Percentiles rank a stretch among this genome's conserved stretches.
Conservation (phyloP, 495 filamentous ascomycete species). For the Trichoderma asperelloides region DNA sequence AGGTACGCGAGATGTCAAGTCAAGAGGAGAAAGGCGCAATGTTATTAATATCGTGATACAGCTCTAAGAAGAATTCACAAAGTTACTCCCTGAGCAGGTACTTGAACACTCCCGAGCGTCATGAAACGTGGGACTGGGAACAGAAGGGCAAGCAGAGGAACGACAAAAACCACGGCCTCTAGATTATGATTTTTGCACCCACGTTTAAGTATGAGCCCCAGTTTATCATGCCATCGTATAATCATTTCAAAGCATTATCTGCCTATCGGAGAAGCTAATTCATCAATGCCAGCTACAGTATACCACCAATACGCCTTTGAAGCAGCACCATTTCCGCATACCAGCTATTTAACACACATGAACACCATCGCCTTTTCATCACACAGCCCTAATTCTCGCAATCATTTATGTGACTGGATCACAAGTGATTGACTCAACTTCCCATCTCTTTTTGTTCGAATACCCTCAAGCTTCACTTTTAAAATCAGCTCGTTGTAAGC, state of each 20-base stretch:
- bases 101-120: background rate
- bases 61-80: background rate
- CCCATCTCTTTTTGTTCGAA: background rate
- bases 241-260: background rate
- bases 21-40: background rate
- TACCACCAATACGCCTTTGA: background rate
- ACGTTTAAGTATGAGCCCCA: background rate
- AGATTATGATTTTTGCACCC: too few species aligned
- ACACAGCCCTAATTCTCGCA: background rate
- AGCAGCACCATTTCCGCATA: background rate
- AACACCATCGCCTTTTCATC: background rate
- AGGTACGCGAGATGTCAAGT: background rate
- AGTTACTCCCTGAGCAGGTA: background rate
- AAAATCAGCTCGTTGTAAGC: slow-evolving; percentile 1
- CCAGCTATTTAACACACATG: background rate
- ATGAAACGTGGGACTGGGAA: background rate
- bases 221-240: background rate
- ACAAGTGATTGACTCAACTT: too few species aligned
- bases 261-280: background rate
- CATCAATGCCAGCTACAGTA: background rate
- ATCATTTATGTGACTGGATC: background rate
- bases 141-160: background rate
- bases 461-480: background rate
- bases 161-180: too few species aligned
- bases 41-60: background rate